A percentile compares a stretch with the other conserved stretches of the same genome.
Conservation (phyloP, 192 early-diverging fungal genomes). For the Gonapodya prolifera region DNA sequence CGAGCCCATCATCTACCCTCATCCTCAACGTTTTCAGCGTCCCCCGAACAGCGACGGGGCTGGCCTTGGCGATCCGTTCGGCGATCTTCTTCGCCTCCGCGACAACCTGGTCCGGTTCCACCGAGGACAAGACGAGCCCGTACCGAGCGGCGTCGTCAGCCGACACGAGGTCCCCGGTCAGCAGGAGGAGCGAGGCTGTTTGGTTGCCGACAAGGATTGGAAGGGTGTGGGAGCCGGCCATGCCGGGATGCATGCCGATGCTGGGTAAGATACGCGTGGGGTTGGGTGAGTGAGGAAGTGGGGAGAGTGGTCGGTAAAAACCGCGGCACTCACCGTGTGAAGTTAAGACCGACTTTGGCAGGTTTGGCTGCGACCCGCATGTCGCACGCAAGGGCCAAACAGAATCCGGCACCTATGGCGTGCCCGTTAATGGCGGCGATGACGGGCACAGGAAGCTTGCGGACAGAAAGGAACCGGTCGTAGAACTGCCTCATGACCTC, state of each 20-base stretch:
- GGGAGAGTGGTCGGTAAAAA: not conserved
- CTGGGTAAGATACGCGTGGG: not conserved
- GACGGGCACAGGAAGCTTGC: constrained; percentile 1
- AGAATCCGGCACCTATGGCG: constrained; percentile 17
- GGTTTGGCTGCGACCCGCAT: constrained; percentile 9
- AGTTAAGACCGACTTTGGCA: constrained; percentile 17
- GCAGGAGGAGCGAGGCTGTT: constrained; percentile 16
- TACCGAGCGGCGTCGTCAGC: constrained; percentile 12
- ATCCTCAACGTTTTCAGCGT: constrained; percentile 20
- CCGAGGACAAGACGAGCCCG: constrained; percentile 11
- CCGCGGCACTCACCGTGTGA: constrained; percentile 3
- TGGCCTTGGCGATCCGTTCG: constrained; percentile 11
- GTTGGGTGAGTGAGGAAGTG: not conserved
- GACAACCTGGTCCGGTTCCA: not conserved
- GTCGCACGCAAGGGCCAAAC: constrained; percentile 14
- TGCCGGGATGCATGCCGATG: constrained; percentile 16
- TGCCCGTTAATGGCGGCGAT: constrained; percentile 13
- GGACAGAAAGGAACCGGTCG: constrained; percentile 13
- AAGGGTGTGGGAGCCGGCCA: constrained; percentile 17
- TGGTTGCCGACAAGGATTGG: constrained; percentile 18
- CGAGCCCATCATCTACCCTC: constrained; percentile 8
- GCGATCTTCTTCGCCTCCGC: constrained; percentile 11
- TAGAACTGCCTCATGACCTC: constrained; percentile 21
- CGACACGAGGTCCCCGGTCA: constrained; percentile 19
- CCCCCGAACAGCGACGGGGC: constrained; percentile 18